A percentile compares a stretch with the other conserved stretches of the same genome.
Conservation (phyloP, 116 monocot genomes). For the Iris pallida region DNA sequence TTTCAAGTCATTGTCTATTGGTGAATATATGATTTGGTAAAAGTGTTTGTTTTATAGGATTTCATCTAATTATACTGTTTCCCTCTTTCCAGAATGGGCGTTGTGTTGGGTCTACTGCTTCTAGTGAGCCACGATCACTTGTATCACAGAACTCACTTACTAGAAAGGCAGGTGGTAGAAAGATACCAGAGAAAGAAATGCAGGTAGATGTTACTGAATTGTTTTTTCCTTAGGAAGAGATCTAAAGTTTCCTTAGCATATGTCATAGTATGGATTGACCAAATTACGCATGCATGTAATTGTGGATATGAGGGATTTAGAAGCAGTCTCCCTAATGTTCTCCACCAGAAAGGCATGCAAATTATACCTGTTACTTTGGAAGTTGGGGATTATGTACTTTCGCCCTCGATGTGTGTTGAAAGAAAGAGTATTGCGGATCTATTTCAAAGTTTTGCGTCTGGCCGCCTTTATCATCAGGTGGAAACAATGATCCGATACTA, state of each 20-base stretch:
- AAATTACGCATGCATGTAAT: conserved; percentile 51
- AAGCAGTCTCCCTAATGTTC: conserved; percentile 99
- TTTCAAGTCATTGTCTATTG: no score
- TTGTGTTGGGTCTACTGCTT: conserved; percentile 40
- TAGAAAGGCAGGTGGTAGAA: conserved; percentile 94
- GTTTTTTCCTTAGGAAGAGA: background rate
- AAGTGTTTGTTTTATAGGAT: no score
- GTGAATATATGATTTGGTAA: no score
- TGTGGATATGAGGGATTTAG: conserved; percentile 99
- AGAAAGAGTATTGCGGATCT: conserved; percentile 92
- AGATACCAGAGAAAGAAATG: conserved; percentile 71
- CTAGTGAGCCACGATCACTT: conserved; percentile 41
- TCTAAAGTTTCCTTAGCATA: background rate
- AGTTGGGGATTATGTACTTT: conserved; percentile 97
- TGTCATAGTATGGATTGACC: background rate
- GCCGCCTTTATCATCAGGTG: conserved; percentile 91
- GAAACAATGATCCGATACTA: conserved; percentile 96
- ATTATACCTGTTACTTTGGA: conserved; percentile 81
- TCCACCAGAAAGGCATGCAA: conserved; percentile 90
- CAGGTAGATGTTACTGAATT: conserved; percentile 37
- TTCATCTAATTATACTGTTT: background rate
- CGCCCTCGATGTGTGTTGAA: conserved; percentile 96
- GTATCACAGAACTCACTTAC: conserved; percentile 58
- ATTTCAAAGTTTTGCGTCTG: conserved; percentile 93
- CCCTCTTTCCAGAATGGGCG: conserved; percentile 52